A percentile compares a stretch with the other conserved stretches of the same genome.
Evolutionary conservation across 2,329 filamentous ascomycete genomes (phyloP).

Genomic region (Colletotrichum cuscutae): DNA sequence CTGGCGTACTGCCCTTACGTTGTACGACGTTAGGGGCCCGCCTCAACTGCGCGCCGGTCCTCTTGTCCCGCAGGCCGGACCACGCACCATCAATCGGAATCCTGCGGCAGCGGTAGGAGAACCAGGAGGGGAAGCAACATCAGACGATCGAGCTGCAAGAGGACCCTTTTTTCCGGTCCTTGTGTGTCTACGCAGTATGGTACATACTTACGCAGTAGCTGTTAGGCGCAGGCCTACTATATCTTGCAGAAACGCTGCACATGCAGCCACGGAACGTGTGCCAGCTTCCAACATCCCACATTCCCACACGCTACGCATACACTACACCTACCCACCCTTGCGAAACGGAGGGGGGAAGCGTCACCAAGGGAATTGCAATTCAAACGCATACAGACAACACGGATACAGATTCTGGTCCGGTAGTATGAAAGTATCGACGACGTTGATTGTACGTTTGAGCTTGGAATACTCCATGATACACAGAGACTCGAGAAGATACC

Average conservation of each 20-base stretch:
- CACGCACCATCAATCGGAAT: constrained; percentile 12
- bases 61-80: constrained; percentile 4
- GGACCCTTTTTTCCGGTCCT: constrained; percentile 14
- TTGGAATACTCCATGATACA: not conserved
- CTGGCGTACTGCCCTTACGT: not conserved
- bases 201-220: not conserved
- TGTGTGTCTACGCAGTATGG: not conserved
- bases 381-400: not conserved
- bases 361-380: not conserved
- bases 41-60: not conserved
- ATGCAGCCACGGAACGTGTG: not conserved
- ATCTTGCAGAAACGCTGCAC: constrained; percentile 15
- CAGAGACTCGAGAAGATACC: not conserved
- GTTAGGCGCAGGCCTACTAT: not conserved
- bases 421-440: not conserved
- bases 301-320: not conserved
- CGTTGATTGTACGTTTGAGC: not conserved
- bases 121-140: constrained; percentile 10
- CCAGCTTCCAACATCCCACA: not conserved
- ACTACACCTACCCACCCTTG: not conserved
- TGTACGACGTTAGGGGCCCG: not conserved
- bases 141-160: constrained; percentile 31
- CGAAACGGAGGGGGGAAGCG: not conserved
- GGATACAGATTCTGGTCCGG: not conserved
- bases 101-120: constrained; percentile 19